These are phyloP conservation scores for Bacidia rubella DNA, from an alignment of 495 filamentous ascomycete species.

Conservation along the genomic window DNA sequence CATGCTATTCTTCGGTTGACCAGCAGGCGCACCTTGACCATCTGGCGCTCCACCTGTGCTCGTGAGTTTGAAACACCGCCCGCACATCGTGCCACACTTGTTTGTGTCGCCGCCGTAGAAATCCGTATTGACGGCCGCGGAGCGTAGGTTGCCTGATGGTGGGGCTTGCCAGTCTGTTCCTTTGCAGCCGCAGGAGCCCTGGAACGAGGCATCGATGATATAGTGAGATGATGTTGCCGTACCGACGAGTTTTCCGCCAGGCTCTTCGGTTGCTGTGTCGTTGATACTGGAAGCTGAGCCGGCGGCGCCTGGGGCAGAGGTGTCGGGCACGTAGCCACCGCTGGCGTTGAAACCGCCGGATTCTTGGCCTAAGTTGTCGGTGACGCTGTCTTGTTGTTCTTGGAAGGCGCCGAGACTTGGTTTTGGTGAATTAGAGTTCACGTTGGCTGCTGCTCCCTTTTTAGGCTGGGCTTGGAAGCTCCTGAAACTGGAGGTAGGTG, in stretches of 20 bases:
- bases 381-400: neutral
- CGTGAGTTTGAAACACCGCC: neutral
- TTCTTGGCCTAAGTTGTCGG: neutral
- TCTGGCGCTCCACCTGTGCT: neutral
- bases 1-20: neutral
- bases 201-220: neutral
- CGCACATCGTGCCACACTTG: neutral
- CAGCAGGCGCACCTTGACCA: neutral
- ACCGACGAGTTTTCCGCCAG: neutral
- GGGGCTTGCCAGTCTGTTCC: neutral
- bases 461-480: too few species aligned
- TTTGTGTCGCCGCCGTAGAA: conserved; percentile 1
- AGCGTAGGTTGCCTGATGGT: neutral
- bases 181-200: neutral
- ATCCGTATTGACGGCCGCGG: neutral
- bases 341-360: neutral
- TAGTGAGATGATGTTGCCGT: neutral
- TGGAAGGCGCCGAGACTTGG: neutral
- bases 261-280: neutral
- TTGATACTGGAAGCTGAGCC: neutral
- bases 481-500: too few species aligned
- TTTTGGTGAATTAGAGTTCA: neutral
- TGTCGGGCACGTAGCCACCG: neutral
- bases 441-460: too few species aligned
- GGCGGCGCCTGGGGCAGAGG: neutral